Conservation (phyloP, 2,329 filamentous ascomycete genomes). For the Pyrenochaeta sp. region DNA sequence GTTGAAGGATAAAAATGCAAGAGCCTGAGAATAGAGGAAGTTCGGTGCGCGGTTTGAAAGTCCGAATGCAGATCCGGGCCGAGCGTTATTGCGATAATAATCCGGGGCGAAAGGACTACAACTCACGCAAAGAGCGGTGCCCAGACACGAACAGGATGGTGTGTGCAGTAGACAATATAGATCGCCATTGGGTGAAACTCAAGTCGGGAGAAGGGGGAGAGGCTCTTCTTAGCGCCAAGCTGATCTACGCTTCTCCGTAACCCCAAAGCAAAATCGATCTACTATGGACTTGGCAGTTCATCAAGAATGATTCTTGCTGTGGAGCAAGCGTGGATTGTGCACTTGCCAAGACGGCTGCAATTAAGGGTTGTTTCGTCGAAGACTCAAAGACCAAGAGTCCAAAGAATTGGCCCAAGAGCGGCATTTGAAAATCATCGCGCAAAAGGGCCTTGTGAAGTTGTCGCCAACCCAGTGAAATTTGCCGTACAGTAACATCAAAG, state of each 20-base stretch:
- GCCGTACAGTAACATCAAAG: slow-evolving; percentile 15
- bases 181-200: slow-evolving; percentile 9
- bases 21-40: slow-evolving; percentile 4
- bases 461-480: slow-evolving; percentile 28
- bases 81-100: slow-evolving; percentile 3
- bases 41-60: slow-evolving; percentile 5
- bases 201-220: slow-evolving; percentile 8
- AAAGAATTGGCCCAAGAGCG: slow-evolving; percentile 14
- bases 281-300: slow-evolving; percentile 8
- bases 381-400: slow-evolving; percentile 16
- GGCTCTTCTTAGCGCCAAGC: slow-evolving; percentile 20
- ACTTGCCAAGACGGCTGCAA: slow-evolving; percentile 15
- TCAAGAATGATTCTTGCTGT: slow-evolving; percentile 4
- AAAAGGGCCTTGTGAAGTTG: slow-evolving; percentile 21
- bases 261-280: slow-evolving; percentile 19
- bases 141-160: slow-evolving; percentile 13
- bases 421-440: slow-evolving; percentile 19
- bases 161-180: slow-evolving; percentile 11
- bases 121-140: slow-evolving; percentile 12
- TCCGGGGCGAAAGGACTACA: background rate
- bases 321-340: slow-evolving; percentile 8
- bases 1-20: too few relatives aligned
- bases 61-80: background rate
- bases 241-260: slow-evolving; percentile 17
- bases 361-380: slow-evolving; percentile 10